Conservation (phyloP, 1,284 basidiomycete species). For the Marasmius fiardii region DNA sequence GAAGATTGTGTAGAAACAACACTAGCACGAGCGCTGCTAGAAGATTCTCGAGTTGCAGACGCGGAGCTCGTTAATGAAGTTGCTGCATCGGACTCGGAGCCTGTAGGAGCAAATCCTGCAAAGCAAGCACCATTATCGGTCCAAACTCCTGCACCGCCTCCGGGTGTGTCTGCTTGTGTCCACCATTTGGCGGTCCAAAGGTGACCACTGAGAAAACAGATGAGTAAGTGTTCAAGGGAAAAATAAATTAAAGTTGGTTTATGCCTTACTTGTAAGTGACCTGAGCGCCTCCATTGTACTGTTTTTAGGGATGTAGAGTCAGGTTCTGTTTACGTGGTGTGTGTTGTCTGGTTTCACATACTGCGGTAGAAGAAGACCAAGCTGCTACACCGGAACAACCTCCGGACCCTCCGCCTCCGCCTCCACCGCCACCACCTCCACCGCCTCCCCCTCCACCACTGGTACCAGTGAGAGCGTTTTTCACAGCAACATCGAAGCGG, state of each 20-base stretch:
- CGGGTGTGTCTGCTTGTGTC: slow-evolving; percentile 31
- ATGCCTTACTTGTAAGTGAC: slow-evolving; percentile 36
- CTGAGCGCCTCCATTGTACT: slow-evolving; percentile 46
- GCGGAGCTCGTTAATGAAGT: neutral
- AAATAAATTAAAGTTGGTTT: neutral
- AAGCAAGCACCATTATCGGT: slow-evolving; percentile 27
- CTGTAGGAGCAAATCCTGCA: slow-evolving; percentile 5
- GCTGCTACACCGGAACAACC: slow-evolving; percentile 44
- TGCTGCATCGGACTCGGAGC: too few species aligned
- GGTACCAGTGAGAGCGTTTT: slow-evolving; percentile 41
- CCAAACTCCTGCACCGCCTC: slow-evolving; percentile 26
- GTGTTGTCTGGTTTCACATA: slow-evolving; percentile 19
- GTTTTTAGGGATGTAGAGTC: neutral
- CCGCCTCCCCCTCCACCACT: slow-evolving; percentile 27
- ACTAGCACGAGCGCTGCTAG: too few species aligned
- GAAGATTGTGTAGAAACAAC: too few species aligned
- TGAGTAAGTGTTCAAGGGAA: neutral
- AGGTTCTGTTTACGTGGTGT: neutral
- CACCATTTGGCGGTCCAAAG: slow-evolving; percentile 61
- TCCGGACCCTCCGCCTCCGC: slow-evolving; percentile 24
- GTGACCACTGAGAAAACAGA: slow-evolving; percentile 30
- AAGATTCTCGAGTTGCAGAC: neutral
- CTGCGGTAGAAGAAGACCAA: slow-evolving; percentile 42
- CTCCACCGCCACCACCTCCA: slow-evolving; percentile 25
- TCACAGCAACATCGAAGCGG: slow-evolving; percentile 49